phyloP scores from a whole-genome alignment of 352 stramenopile species.

The Ophiocytium majus region DNA sequence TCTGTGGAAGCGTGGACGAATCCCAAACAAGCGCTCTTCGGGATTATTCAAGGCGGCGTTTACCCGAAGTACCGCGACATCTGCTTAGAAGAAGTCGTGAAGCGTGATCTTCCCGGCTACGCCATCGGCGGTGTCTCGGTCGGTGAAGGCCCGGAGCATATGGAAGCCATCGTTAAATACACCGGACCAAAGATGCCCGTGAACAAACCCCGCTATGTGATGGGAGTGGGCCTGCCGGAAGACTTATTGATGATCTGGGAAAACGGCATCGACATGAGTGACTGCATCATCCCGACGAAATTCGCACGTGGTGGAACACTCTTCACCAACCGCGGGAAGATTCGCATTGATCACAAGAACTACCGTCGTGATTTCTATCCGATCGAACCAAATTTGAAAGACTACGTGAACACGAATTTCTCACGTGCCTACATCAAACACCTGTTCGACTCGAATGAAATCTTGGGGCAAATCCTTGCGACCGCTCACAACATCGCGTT shows the following conservation, averaged over 20 bases:
- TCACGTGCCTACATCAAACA: conserved; percentile 8
- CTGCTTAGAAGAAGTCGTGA: conserved; percentile 12
- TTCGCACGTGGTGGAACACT: conserved; percentile 4
- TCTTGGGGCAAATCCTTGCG: conserved; percentile 7
- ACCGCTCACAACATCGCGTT: conserved; percentile 13
- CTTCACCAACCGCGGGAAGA: conserved; percentile 14
- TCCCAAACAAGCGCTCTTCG: background rate
- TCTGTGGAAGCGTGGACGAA: conserved; percentile 2
- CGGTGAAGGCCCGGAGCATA: conserved; percentile 1
- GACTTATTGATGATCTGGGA: conserved; percentile 6
- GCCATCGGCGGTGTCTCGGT: conserved; percentile 6
- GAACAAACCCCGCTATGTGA: conserved; percentile 6
- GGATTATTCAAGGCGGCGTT: background rate
- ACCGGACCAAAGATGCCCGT: background rate
- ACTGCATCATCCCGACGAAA: conserved; percentile 14
- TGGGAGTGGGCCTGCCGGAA: conserved; percentile 1
- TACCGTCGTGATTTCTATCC: conserved; percentile 7
- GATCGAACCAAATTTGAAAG: conserved; percentile 8
- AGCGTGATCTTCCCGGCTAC: conserved; percentile 10
- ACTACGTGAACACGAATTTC: conserved; percentile 19
- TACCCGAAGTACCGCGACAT: background rate
- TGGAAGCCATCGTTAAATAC: conserved; percentile 11
- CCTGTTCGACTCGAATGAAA: conserved; percentile 11
- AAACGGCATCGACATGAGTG: conserved; percentile 16
- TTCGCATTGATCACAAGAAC: conserved; percentile 6